Evolutionary conservation across 768 basidiomycete genomes (phyloP).

Genomic region (Russula dissimulans): DNA sequence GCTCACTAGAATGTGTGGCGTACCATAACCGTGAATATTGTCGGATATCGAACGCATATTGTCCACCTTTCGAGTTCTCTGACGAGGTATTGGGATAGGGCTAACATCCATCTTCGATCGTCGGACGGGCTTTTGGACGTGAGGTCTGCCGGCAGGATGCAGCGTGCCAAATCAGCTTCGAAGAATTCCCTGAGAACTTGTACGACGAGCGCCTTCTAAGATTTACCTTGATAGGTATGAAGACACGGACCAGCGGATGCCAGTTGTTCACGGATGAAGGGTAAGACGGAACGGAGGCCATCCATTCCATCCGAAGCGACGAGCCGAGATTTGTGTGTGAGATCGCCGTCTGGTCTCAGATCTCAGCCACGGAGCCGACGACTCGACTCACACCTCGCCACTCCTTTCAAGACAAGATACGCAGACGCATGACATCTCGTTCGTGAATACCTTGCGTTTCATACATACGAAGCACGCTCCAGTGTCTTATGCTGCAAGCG

Average conservation of each 20-base stretch:
- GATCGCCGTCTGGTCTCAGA: no score
- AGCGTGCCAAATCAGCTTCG: slow-evolving; percentile 9
- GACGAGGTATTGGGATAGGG: not conserved
- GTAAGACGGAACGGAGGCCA: no score
- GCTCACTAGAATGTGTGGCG: not conserved
- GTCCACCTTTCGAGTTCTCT: not conserved
- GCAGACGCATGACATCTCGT: no score
- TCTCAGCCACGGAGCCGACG: not conserved
- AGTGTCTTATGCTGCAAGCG: not conserved
- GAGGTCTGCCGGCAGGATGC: not conserved
- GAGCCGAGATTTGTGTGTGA: no score
- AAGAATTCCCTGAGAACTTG: not conserved
- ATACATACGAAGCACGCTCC: not conserved
- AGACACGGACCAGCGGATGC: not conserved
- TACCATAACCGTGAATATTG: slow-evolving; percentile 11
- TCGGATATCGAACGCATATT: slow-evolving; percentile 10
- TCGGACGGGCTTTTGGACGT: not conserved
- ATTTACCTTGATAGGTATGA: not conserved
- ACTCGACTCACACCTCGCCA: no score
- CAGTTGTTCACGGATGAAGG: not conserved
- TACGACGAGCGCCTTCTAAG: no score
- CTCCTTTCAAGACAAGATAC: no score
- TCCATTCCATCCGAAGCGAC: no score
- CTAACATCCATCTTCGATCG: not conserved
- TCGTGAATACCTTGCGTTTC: not conserved